A percentile compares a stretch with the other conserved stretches of the same genome.
Evolutionary conservation across 2,329 filamentous ascomycete species (phyloP).

Genomic region (Clarireedia homoeocarpa): DNA sequence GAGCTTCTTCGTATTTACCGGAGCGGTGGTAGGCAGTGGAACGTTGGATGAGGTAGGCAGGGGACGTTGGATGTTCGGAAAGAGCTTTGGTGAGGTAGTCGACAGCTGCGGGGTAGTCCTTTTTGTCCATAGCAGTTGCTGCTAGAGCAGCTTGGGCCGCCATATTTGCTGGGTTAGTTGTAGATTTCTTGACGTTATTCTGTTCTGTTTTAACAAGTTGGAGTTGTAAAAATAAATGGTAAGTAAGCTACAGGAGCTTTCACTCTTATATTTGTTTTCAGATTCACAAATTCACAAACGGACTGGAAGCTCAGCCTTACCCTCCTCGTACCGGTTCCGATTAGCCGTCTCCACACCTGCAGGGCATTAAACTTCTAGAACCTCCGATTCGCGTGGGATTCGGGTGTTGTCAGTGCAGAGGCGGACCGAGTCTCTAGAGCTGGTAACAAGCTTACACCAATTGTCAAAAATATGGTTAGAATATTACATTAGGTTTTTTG

Average conservation of each 20-base stretch:
- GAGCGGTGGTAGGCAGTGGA: slow-evolving; percentile 69
- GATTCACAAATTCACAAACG: no score
- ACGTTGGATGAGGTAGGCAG: slow-evolving; percentile 74
- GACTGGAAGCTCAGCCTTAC: no score
- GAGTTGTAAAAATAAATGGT: no score
- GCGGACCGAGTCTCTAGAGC: no score
- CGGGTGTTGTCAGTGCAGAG: no score
- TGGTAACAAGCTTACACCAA: no score
- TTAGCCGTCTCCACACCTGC: no score
- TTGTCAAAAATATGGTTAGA: background rate
- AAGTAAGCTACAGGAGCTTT: no score
- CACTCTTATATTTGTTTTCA: no score
- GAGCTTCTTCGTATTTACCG: slow-evolving; percentile 52
- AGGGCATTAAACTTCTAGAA: no score
- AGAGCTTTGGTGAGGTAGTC: slow-evolving; percentile 60
- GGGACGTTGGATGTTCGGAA: slow-evolving; percentile 56
- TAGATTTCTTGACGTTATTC: background rate
- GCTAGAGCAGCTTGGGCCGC: slow-evolving; percentile 41
- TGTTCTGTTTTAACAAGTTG: background rate
- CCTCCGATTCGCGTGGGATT: no score
- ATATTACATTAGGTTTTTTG: background rate
- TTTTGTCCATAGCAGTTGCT: slow-evolving; percentile 51
- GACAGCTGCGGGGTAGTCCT: slow-evolving; percentile 62
- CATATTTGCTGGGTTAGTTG: slow-evolving; percentile 32
- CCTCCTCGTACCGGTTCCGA: no score